Base-by-base conservation (phyloP, 805 yeast genomes). In the Starmerella vitae region DNA sequence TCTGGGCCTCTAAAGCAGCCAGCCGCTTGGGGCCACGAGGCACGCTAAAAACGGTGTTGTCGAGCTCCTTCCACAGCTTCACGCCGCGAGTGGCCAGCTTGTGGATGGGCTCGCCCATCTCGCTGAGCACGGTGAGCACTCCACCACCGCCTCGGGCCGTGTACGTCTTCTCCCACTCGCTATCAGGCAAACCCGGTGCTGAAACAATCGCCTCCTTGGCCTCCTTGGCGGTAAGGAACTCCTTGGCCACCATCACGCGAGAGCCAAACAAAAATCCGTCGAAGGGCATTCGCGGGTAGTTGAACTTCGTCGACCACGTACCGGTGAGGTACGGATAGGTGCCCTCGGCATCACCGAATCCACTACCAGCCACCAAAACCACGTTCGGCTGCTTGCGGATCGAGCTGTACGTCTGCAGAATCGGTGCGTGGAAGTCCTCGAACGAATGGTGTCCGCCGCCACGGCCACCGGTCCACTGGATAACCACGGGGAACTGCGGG, bases 381-480 rank as follows among this genome's bases (percentile, higher is more conserved):
- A 91, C 84, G 69, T 91, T 91, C 35, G 82, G 58, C 55, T 85
- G 78, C 65, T 84, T 79, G 72, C 99, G 81, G 55, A 91, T 80
- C 68, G 80, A 79, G 50, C 94, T 68, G 65, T 91, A 91, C 88
- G 91, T 91, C 63, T 84, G 94, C 58, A 91, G 67, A 51, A 91
- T 73, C 51, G 98, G 97, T 58, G 86, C 88, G 64, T 91, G 98
- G 91, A 88, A 85, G 67, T 91, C 99, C 71, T 91, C 99, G 58
- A 76, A 91, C 36, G 97, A 88, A 64, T 91, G 99, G 63, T 91
- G 99, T 58, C 99, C 99, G 73, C 99, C 99, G 68, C 96, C 99
- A 73, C 99, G 86, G 64, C 99, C 99, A 72, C 97, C 98, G 44
- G 99, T 91, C 99, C 99, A 91, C 70, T 91, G 98, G 54, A 91